Base-by-base conservation (phyloP, 148 eudicot genomes). In the Chenopodium formosanum region DNA sequence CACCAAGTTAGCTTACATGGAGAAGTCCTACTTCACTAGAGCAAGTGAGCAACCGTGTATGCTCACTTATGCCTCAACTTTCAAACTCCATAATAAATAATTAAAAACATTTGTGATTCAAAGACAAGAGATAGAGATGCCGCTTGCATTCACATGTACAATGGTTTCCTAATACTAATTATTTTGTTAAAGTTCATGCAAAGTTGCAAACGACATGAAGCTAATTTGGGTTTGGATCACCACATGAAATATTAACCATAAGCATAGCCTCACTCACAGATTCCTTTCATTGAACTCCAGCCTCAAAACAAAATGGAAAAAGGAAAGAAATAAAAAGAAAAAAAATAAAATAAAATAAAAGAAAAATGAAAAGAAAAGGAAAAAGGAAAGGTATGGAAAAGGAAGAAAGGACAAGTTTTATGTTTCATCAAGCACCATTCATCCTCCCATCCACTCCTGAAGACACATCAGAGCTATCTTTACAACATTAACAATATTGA, bases 381-480 rank as follows among this genome's bases (percentile, higher is more conserved):
- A 31, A 68, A 31, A 32, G n/a, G 22, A 11, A 47, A 14, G 44
- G 22, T 0, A 16, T 25, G 46, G 2, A 31, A 32, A 32, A 14
- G 8, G 22, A 73, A 47, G 20, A 73, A 50, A 11, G 14, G 44
- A 17, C 9, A 50, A 79, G 72, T 62, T 70, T 60, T 13, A 65
- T 78, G 40, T 65, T 32, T 70, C 73, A 70, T 48, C 40, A 66
- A 62, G 71, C 31, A 11, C 25, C 40, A 40, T 44, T 27, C 14
- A 20, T 7, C 19, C 34, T 72, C 37, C 32, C 67, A 27, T 62
- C 27, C 44, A 9, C 40, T 73, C 23, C 34, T 73, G 58, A 29
- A 71, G 50, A 74, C 72, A n/a, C 23, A 81, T 81, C 60, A 7
- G 72, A 44, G 34, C 48, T 50, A 80, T 14, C 16, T 32, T 27